Percentiles rank a stretch among this genome's conserved stretches.
phyloP scores from a whole-genome alignment of 1,139 yeast genomes.

The Hyphopichia khmerensis region DNA sequence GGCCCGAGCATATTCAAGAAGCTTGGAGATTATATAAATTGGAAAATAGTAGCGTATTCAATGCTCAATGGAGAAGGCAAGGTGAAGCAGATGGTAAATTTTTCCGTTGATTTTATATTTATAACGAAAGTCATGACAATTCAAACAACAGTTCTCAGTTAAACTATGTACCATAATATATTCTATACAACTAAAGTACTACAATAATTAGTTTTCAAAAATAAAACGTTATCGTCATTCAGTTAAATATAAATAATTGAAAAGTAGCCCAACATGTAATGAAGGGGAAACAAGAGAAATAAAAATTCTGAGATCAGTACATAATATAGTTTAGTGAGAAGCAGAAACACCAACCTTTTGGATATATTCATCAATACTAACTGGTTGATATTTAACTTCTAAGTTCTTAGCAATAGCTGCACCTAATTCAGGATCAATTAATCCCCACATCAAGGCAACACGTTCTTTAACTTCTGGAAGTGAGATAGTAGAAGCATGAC shows the following conservation, averaged over 20 bases:
- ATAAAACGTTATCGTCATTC: neutral
- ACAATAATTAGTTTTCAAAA: too few relatives aligned
- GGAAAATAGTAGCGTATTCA: conserved; percentile 67
- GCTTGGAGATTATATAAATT: conserved; percentile 77
- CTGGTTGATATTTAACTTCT: conserved; percentile 21
- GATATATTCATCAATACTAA: conserved; percentile 1
- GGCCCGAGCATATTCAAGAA: conserved; percentile 83
- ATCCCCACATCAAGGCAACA: conserved; percentile 41
- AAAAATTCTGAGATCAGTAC: too few relatives aligned
- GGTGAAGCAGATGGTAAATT: conserved; percentile 71
- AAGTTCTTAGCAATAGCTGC: conserved; percentile 31
- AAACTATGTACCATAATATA: neutral
- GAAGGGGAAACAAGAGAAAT: too few relatives aligned
- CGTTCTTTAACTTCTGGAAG: conserved; percentile 28
- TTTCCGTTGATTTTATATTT: conserved; percentile 53
- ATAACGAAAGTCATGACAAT: neutral
- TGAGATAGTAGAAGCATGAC: conserved; percentile 34
- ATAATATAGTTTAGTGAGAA: neutral
- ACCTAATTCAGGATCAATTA: conserved; percentile 33
- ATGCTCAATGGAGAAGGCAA: conserved; percentile 66
- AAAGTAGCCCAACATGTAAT: too few relatives aligned
- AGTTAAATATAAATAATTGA: neutral
- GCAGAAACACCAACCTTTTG: conserved; percentile 2
- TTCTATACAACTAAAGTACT: neutral
- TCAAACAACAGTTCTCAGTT: neutral